A percentile compares a stretch with the other conserved stretches of the same genome.
These are phyloP conservation scores for Microdochium nivale DNA, from an alignment of 2,329 filamentous ascomycete species.

Conservation along the genomic window DNA sequence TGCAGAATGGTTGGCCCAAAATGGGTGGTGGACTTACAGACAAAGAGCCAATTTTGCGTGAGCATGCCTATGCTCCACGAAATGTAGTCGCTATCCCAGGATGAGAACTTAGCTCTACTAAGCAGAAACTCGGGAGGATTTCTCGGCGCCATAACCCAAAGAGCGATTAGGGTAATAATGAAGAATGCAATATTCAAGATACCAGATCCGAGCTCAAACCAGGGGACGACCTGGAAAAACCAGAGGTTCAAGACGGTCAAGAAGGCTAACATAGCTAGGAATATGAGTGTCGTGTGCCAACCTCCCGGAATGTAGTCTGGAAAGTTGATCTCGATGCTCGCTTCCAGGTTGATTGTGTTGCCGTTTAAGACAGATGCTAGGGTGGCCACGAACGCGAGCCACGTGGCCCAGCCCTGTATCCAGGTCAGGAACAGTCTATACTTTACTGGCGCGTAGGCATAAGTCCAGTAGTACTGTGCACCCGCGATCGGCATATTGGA, in stretches of 20 bases:
- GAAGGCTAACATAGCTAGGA: neutral
- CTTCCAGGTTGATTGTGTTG: neutral
- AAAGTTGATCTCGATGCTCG: neutral
- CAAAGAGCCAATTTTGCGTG: neutral
- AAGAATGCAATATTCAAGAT: neutral
- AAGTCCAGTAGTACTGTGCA: constrained; percentile 6
- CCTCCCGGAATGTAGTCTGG: neutral
- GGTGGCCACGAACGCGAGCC: neutral
- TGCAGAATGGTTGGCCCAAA: too few relatives aligned
- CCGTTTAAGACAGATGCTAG: neutral
- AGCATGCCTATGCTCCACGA: neutral
- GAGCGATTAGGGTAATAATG: neutral
- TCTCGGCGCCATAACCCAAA: neutral
- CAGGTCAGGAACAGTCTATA: constrained; percentile 4
- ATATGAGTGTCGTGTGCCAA: neutral
- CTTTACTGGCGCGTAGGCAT: constrained; percentile 2
- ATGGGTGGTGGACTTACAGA: neutral
- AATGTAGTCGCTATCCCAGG: neutral
- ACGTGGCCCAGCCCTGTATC: constrained; percentile 5
- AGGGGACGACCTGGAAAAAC: neutral
- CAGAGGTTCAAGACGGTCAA: neutral
- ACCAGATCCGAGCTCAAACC: neutral
- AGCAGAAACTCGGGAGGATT: neutral
- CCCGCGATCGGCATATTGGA: constrained; percentile 3
- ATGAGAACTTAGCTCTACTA: neutral